These are phyloP conservation scores for Talaromyces sp. DNA, from an alignment of 2,329 filamentous ascomycete species.

Conservation along the genomic window DNA sequence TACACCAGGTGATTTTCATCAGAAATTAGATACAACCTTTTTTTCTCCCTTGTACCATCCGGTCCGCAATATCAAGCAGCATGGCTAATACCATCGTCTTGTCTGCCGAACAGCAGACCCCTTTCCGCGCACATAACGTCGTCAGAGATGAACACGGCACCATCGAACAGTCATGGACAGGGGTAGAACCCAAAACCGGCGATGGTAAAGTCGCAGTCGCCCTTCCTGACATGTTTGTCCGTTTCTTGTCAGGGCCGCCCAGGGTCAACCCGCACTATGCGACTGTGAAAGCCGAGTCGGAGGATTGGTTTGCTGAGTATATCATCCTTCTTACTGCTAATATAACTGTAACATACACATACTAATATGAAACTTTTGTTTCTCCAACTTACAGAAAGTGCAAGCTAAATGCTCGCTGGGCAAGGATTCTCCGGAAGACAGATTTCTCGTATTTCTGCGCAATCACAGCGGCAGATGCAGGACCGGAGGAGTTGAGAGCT, in stretches of 20 bases:
- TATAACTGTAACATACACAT: constrained; percentile 8
- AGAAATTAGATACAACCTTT: neutral
- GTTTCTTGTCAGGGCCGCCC: constrained; percentile 20
- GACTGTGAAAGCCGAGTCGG: constrained; percentile 17
- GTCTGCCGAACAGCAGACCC: neutral
- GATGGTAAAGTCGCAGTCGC: constrained; percentile 4
- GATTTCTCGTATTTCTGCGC: constrained; percentile 23
- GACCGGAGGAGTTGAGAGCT: constrained; percentile 16
- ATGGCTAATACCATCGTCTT: neutral
- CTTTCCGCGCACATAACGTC: neutral
- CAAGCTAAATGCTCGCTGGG: neutral
- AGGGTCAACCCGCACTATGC: constrained; percentile 19
- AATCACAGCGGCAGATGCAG: constrained; percentile 19
- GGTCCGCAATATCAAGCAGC: neutral
- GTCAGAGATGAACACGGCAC: neutral
- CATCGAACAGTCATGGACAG: neutral
- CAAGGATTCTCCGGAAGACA: constrained; percentile 9
- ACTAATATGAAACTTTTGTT: neutral
- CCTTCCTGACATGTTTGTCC: constrained; percentile 24
- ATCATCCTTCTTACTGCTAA: neutral
- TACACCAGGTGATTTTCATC: neutral
- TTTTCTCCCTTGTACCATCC: neutral
- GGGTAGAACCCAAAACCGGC: neutral
- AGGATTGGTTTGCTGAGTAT: constrained; percentile 18
- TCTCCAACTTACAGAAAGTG: neutral